phyloP scores from a whole-genome alignment of 2,329 filamentous ascomycete species.

The Colletotrichum sp. region DNA sequence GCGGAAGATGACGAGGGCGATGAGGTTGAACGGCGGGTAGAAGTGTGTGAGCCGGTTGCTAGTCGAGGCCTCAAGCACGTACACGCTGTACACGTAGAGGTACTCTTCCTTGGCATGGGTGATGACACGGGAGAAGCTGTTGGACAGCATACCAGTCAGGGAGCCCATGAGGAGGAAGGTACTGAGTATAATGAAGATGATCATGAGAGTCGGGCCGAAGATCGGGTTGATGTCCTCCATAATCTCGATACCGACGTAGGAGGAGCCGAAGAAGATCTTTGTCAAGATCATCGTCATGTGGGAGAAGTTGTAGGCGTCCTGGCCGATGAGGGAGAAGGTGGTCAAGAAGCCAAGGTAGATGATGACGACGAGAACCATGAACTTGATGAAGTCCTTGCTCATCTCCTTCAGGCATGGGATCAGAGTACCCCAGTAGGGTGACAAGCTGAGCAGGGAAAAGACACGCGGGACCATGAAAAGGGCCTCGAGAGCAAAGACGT shows the following conservation, averaged over 20 bases:
- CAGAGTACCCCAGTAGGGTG: slow-evolving; percentile 88
- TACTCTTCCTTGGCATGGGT: slow-evolving; percentile 75
- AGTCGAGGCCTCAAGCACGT: slow-evolving; percentile 70
- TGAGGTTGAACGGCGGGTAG: slow-evolving; percentile 75
- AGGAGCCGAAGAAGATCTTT: slow-evolving; percentile 82
- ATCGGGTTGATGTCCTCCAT: slow-evolving; percentile 65
- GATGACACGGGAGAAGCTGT: slow-evolving; percentile 72
- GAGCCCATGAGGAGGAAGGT: slow-evolving; percentile 82
- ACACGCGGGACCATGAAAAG: slow-evolving; percentile 90
- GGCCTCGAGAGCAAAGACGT: slow-evolving; percentile 87
- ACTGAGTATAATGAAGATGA: slow-evolving; percentile 78
- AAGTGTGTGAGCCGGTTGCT: slow-evolving; percentile 74
- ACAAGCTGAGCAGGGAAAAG: slow-evolving; percentile 84
- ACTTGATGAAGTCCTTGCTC: slow-evolving; percentile 91
- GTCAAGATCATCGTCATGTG: slow-evolving; percentile 79
- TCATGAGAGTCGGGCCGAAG: slow-evolving; percentile 66
- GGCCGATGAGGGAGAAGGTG: slow-evolving; percentile 80
- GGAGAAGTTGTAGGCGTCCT: slow-evolving; percentile 67
- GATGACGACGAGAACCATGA: slow-evolving; percentile 79
- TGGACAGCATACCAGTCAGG: slow-evolving; percentile 78
- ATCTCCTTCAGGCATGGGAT: slow-evolving; percentile 94
- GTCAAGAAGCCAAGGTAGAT: slow-evolving; percentile 89
- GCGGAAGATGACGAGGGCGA: slow-evolving; percentile 74
- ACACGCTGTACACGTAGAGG: slow-evolving; percentile 74
- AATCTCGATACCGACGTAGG: slow-evolving; percentile 75